Conservation (phyloP, 306 rosid genomes). For the Quercus robur region DNA sequence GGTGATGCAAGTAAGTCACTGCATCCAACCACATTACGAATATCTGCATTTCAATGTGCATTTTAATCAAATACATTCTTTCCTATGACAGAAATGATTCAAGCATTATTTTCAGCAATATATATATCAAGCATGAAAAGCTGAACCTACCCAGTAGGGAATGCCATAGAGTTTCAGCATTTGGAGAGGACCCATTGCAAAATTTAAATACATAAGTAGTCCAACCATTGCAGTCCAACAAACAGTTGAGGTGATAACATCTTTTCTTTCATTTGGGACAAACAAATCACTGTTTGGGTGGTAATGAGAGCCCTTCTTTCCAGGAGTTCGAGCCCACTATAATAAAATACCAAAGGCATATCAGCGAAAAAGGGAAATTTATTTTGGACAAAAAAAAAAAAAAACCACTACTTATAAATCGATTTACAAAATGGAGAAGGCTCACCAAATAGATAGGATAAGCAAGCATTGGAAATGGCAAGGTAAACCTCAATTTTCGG, state of each 20-base stretch:
- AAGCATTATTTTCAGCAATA: not conserved
- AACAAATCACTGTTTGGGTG: constrained; percentile 77
- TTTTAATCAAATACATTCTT: not conserved
- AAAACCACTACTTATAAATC: not conserved
- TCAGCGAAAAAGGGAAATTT: not conserved
- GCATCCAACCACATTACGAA: constrained; percentile 94
- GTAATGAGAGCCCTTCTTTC: constrained; percentile 90
- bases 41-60: constrained; percentile 29
- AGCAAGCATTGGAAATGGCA: constrained; percentile 95
- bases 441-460: constrained; percentile 90
- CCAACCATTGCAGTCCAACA: constrained; percentile 93
- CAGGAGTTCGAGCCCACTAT: constrained; percentile 91
- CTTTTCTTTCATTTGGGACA: constrained; percentile 65
- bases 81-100: not conserved
- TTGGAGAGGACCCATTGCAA: constrained; percentile 80
- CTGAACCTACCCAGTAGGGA: constrained; percentile 69
- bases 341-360: constrained; percentile 4
- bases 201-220: constrained; percentile 59
- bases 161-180: constrained; percentile 81
- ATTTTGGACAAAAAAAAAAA: not conserved
- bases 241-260: constrained; percentile 75
- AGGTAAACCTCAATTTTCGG: constrained; percentile 56
- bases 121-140: not conserved
- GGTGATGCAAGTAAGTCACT: constrained; percentile 95
- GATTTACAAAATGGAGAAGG: constrained; percentile 2